Evolutionary conservation across 164 flowering plant species (phyloP).

Genomic region (Liquidambar formosana): DNA sequence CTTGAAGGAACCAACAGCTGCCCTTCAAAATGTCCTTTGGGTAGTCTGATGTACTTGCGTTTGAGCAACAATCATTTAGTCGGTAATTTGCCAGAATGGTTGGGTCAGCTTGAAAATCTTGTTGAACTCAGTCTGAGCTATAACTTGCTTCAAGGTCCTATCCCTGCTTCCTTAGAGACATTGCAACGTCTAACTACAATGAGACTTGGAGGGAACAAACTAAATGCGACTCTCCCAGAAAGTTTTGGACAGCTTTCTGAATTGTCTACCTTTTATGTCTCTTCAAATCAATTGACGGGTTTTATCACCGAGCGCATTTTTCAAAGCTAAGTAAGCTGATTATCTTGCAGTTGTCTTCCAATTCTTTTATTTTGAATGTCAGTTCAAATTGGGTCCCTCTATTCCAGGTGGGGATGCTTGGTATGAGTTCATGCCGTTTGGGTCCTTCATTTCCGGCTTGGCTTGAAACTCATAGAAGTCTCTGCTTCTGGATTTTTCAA

Average conservation of each 20-base stretch:
- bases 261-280: constrained; percentile 20
- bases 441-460: constrained; percentile 48
- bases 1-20: constrained; percentile 24
- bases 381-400: constrained; percentile 46
- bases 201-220: constrained; percentile 26
- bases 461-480: constrained; percentile 33
- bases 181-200: constrained; percentile 18
- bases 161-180: constrained; percentile 33
- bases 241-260: constrained; percentile 37
- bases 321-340: constrained; percentile 27
- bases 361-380: constrained; percentile 37
- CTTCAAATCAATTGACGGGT: constrained; percentile 30
- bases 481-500: no score
- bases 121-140: constrained; percentile 18
- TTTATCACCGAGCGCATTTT: constrained; percentile 30
- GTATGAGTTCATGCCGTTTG: constrained; percentile 33
- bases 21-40: constrained; percentile 18
- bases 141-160: constrained; percentile 36
- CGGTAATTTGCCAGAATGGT: constrained; percentile 42
- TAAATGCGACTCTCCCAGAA: no score
- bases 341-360: constrained; percentile 25
- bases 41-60: constrained; percentile 21
- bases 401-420: constrained; percentile 31
- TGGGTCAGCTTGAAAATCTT: constrained; percentile 36
- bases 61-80: constrained; percentile 25